These are phyloP conservation scores for Nakazawaea molendinolei DNA, from an alignment of 805 yeast species.

Conservation along the genomic window DNA sequence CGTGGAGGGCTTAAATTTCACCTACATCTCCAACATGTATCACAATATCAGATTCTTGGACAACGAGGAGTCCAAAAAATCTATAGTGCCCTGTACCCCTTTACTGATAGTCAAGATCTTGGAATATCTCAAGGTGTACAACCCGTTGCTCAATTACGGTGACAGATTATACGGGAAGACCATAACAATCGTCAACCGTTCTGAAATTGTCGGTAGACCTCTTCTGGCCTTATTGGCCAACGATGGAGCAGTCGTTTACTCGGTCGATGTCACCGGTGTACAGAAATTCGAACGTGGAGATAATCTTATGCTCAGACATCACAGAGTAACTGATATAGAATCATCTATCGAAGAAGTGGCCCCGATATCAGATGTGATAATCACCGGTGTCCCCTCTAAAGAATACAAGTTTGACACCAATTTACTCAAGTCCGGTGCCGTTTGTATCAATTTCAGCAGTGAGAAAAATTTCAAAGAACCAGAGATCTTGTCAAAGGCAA, in stretches of 20 bases:
- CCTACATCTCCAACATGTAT: constrained; percentile 89
- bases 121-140: constrained; percentile 86
- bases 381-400: constrained; percentile 91
- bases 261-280: constrained; percentile 80
- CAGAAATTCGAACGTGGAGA: constrained; percentile 94
- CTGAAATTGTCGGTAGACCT: constrained; percentile 97
- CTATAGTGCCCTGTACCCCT: constrained; percentile 95
- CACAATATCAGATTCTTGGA: constrained; percentile 88
- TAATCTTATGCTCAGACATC: constrained; percentile 74
- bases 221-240: constrained; percentile 92
- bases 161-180: constrained; percentile 92
- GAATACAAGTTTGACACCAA: constrained; percentile 81
- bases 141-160: constrained; percentile 75
- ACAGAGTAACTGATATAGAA: constrained; percentile 61
- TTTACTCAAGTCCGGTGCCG: constrained; percentile 78
- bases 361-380: constrained; percentile 77
- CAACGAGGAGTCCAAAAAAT: constrained; percentile 55
- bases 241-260: constrained; percentile 95
- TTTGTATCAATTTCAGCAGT: constrained; percentile 83
- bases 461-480: constrained; percentile 75
- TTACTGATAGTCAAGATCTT: constrained; percentile 89
- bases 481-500: constrained; percentile 76
- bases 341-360: constrained; percentile 58
- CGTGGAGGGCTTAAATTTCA: constrained; percentile 90
- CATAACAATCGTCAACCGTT: constrained; percentile 82